Evolutionary conservation across 2,329 filamentous ascomycete species (phyloP).

Genomic region (Rhinocladiella similis): DNA sequence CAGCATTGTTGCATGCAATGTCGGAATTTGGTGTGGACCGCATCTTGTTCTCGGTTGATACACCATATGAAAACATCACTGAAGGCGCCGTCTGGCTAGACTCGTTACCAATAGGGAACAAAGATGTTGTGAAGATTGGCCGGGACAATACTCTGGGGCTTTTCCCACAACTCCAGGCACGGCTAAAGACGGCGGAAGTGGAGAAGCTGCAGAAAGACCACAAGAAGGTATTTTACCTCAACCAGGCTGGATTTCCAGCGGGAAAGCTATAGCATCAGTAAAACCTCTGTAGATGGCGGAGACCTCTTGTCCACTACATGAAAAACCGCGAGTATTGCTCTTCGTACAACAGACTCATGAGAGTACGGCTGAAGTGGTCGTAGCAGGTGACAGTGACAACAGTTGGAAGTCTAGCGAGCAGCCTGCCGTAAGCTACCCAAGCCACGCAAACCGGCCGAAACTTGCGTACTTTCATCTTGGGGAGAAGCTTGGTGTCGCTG

Average conservation of each 20-base stretch:
- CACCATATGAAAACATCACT: conserved; percentile 23
- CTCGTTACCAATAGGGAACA: conserved; percentile 9
- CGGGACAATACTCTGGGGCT: conserved; percentile 9
- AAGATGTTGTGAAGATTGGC: conserved; percentile 11
- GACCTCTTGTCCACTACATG: too few relatives aligned
- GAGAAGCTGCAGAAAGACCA: conserved; percentile 9
- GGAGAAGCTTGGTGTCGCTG: too few relatives aligned
- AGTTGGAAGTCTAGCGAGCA: too few relatives aligned
- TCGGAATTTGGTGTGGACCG: conserved; percentile 39
- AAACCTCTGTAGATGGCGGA: too few relatives aligned
- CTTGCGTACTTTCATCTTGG: too few relatives aligned
- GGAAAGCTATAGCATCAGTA: neutral
- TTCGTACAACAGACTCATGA: too few relatives aligned
- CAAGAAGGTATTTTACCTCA: neutral
- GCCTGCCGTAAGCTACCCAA: too few relatives aligned
- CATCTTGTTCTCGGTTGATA: conserved; percentile 43
- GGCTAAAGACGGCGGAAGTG: conserved; percentile 2
- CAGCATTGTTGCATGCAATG: conserved; percentile 40
- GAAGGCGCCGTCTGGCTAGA: conserved; percentile 27
- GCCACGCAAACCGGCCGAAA: too few relatives aligned
- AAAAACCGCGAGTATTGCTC: too few relatives aligned
- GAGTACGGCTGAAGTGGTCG: too few relatives aligned
- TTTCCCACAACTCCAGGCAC: neutral
- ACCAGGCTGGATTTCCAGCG: neutral
- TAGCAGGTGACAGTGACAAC: too few relatives aligned